Evolutionary conservation across 2,329 filamentous ascomycete genomes (phyloP).

Genomic region (Colletotrichum paranaense): DNA sequence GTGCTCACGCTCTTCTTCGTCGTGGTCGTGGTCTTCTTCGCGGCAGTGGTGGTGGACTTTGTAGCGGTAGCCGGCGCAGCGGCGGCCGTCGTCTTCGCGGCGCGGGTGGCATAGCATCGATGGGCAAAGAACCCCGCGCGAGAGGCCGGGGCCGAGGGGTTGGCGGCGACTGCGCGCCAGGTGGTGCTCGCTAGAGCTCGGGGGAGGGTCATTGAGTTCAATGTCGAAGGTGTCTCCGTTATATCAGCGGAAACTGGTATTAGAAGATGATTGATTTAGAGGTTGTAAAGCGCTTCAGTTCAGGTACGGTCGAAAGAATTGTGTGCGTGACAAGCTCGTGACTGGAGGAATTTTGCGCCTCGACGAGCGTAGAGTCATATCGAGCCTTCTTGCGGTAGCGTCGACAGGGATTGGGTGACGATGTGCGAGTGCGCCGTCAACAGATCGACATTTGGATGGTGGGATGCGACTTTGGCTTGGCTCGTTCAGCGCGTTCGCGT

Average conservation of each 20-base stretch:
- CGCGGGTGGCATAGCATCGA: conserved; percentile 34
- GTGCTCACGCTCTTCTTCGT: conserved; percentile 33
- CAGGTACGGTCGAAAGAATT: neutral
- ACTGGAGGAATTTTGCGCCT: neutral
- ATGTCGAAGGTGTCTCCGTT: too few relatives aligned
- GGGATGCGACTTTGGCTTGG: conserved; percentile 7
- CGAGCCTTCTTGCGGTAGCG: neutral
- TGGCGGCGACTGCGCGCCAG: conserved; percentile 8
- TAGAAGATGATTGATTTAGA: neutral
- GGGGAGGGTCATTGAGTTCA: conserved; percentile 20
- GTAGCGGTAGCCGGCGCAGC: conserved; percentile 1
- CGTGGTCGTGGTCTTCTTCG: conserved; percentile 10
- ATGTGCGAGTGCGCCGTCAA: conserved; percentile 14
- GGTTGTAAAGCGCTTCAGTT: neutral
- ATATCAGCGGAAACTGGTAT: too few relatives aligned
- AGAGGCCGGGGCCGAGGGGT: neutral
- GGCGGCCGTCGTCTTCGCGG: conserved; percentile 5
- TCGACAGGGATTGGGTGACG: conserved; percentile 15
- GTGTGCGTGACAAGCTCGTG: neutral
- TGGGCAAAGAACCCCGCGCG: conserved; percentile 7
- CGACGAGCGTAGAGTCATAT: conserved; percentile 8
- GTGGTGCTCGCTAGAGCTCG: conserved; percentile 15
- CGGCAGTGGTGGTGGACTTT: neutral
- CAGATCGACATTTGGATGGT: conserved; percentile 5
- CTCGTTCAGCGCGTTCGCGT: conserved; percentile 26